Evolutionary conservation across 169 alveolate genomes (phyloP), one percentile per base, ranked within the genome.

Genomic region (Babesia sp.): DNA sequence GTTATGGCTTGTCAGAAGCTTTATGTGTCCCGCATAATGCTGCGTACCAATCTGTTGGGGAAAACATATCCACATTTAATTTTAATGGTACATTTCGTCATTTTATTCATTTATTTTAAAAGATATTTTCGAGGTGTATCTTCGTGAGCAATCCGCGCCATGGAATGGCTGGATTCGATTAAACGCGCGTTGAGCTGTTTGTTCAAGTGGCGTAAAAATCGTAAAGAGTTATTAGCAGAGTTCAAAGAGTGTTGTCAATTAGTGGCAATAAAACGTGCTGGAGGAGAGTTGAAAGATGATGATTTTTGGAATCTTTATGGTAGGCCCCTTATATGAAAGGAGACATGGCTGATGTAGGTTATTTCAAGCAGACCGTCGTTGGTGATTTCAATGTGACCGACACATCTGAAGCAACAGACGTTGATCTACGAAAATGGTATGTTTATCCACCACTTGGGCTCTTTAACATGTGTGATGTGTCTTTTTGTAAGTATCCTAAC

Each of bases 301-400:
- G 71, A 75, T 29, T 75, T 75, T 33, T 60, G 48, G 71, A 37
- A 44, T 1, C 54, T 75, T n/a, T 75, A 64, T 54, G 85, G 85
- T 75, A 16, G 3, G 71, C 26, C n/a, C n/a, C n/a, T n/a, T n/a
- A n/a, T n/a, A n/a, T n/a, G n/a, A n/a, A n/a, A n/a, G n/a, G n/a
- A n/a, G n/a, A n/a, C n/a, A n/a, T n/a, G n/a, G n/a, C 45, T 29
- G 0, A 0, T 2, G n/a, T 50, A 75, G 85, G 85, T 22, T 66
- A 45, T 45, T 75, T 63, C 44, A 75, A 75, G 51, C 85, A 75
- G 50, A 61, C 85, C 0, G 51, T 33, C 18, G 61, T 63, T 7
- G 85, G 85, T 9, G 77, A 75, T 24, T 75, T 45, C 72, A 57
- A 75, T 28, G 42, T 44, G 12, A 31, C 39, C 37, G 60, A 56